Conservation (phyloP, 768 basidiomycete species). For the Panaeolus cyanescens region DNA sequence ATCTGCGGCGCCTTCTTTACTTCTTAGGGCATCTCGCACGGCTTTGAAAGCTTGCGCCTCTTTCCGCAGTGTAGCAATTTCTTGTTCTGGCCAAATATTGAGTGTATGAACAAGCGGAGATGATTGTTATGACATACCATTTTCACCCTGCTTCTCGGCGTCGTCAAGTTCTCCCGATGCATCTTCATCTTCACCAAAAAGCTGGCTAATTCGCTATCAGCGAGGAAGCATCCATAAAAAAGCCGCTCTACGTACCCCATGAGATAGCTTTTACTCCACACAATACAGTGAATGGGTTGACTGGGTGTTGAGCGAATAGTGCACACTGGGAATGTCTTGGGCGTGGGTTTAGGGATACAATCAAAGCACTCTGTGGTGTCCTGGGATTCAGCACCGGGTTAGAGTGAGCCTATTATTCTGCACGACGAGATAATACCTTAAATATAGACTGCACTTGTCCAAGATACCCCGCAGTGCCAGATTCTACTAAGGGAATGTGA, state of each 20-base stretch:
- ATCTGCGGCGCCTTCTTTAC: constrained; percentile 28
- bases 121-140: constrained; percentile 77
- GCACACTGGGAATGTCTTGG: constrained; percentile 96
- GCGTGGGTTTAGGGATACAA: constrained; percentile 89
- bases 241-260: constrained; percentile 62
- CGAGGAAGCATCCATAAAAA: background rate
- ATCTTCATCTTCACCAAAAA: constrained; percentile 93
- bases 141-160: constrained; percentile 91
- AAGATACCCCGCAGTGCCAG: constrained; percentile 94
- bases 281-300: constrained; percentile 97
- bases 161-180: constrained; percentile 83
- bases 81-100: constrained; percentile 84
- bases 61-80: constrained; percentile 87
- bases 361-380: constrained; percentile 94
- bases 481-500: constrained; percentile 88
- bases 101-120: too few species aligned
- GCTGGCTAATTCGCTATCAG: constrained; percentile 54
- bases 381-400: constrained; percentile 35
- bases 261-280: constrained; percentile 98
- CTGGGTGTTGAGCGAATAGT: constrained; percentile 97
- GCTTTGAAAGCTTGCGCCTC: constrained; percentile 86
- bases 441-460: constrained; percentile 95
- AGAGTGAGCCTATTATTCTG: background rate
- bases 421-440: constrained; percentile 50
- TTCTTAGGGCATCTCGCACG: constrained; percentile 61